phyloP scores from a whole-genome alignment of 2,329 filamentous ascomycete species.

The Hypoxylon sp. region DNA sequence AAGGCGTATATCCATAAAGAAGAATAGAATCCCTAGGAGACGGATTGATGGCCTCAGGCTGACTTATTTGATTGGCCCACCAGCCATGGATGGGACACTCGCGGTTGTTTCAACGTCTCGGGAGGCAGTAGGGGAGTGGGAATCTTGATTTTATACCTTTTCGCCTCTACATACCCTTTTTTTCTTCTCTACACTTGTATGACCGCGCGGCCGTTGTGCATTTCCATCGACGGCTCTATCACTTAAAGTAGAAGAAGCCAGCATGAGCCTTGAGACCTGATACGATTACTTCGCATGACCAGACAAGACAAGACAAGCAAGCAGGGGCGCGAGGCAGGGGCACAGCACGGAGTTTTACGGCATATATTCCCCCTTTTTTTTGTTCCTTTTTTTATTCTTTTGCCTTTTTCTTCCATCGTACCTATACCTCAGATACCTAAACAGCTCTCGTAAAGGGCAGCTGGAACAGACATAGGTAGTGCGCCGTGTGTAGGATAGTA shows the following conservation, averaged over 20 bases:
- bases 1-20: neutral
- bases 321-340: neutral
- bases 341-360: constrained; percentile 28
- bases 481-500: too few species aligned
- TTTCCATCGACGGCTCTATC: neutral
- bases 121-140: neutral
- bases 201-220: neutral
- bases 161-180: neutral
- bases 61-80: too few species aligned
- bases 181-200: neutral
- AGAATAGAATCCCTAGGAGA: neutral
- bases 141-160: neutral
- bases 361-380: constrained; percentile 7
- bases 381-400: too few species aligned
- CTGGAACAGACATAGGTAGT: too few species aligned
- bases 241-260: neutral
- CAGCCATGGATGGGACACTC: too few species aligned
- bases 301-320: constrained; percentile 7
- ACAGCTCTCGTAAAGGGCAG: too few species aligned
- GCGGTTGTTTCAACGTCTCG: neutral
- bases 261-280: too few species aligned
- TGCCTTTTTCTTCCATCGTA: too few species aligned
- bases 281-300: neutral
- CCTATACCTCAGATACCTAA: too few species aligned
- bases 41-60: neutral